Evolutionary conservation across 2,329 filamentous ascomycete genomes (phyloP).

Genomic region (Beauveria varroae): DNA sequence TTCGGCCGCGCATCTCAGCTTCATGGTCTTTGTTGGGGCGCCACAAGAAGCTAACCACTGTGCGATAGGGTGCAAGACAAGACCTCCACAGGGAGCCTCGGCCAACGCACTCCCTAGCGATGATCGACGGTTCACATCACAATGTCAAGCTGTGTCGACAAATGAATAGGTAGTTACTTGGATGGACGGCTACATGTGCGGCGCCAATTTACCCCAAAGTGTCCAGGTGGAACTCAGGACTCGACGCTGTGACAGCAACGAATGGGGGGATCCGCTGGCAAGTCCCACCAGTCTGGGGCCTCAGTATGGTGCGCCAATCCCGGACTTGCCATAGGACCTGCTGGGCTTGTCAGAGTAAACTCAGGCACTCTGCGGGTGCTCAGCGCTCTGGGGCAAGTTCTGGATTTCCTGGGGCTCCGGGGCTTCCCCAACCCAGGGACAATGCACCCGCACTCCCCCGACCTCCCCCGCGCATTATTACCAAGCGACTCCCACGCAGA

Average conservation of each 20-base stretch:
- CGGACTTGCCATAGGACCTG: neutral
- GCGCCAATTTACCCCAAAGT: neutral
- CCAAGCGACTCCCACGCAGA: neutral
- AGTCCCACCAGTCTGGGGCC: conserved; percentile 1
- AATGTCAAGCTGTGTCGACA: neutral
- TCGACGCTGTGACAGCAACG: neutral
- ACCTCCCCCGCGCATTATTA: conserved; percentile 6
- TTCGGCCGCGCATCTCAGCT: neutral
- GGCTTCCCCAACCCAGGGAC: conserved; percentile 6
- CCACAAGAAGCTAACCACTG: neutral
- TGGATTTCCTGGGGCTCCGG: conserved; percentile 5
- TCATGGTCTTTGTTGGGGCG: neutral
- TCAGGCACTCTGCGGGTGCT: neutral
- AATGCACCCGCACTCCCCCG: conserved; percentile 6
- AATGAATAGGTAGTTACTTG: neutral
- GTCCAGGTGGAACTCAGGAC: neutral
- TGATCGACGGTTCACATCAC: neutral
- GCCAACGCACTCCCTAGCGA: neutral
- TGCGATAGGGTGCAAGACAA: neutral
- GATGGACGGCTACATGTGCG: neutral
- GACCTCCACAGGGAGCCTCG: neutral
- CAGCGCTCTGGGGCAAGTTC: neutral
- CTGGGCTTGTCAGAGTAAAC: neutral
- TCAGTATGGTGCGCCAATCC: neutral
- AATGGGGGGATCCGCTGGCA: neutral